A percentile compares a stretch with the other conserved stretches of the same genome.
Evolutionary conservation across 2,329 filamentous ascomycete genomes (phyloP).

Genomic region (Microsporum canis): DNA sequence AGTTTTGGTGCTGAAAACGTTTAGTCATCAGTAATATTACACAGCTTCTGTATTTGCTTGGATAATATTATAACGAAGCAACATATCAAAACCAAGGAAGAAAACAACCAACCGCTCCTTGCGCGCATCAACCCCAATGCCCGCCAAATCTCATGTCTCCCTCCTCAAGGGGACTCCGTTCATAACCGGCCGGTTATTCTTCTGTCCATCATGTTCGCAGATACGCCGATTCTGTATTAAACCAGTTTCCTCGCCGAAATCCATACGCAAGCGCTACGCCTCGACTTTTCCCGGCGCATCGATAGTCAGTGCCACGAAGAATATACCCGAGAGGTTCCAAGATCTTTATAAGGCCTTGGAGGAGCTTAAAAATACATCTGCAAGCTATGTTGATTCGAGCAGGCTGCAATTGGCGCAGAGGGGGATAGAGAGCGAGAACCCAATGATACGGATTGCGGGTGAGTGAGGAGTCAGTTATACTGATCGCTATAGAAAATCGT

Average conservation of each 20-base stretch:
- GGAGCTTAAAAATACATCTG: constrained; percentile 41
- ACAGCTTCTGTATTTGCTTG: background rate
- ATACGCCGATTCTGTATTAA: constrained; percentile 20
- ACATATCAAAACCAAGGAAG: background rate
- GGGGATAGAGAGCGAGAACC: constrained; percentile 44
- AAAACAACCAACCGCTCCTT: background rate
- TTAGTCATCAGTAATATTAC: background rate
- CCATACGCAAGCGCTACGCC: constrained; percentile 8
- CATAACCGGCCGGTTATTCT: constrained; percentile 20
- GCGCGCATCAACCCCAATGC: constrained; percentile 21
- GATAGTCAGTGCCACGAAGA: constrained; percentile 43
- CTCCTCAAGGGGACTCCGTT: constrained; percentile 26
- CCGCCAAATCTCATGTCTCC: constrained; percentile 28
- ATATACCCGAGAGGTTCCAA: constrained; percentile 42
- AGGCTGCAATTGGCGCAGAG: constrained; percentile 48
- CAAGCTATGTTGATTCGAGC: constrained; percentile 47
- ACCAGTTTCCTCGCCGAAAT: constrained; percentile 5
- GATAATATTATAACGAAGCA: background rate
- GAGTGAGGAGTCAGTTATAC: constrained; percentile 13
- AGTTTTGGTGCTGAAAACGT: background rate
- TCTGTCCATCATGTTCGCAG: constrained; percentile 33
- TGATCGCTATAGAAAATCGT: too few species aligned
- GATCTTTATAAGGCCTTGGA: constrained; percentile 45
- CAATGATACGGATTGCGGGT: constrained; percentile 47
- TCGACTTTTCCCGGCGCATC: constrained; percentile 40